Percentiles rank a stretch among this genome's conserved stretches.
phyloP scores from a whole-genome alignment of 1,284 basidiomycete species.

The Chondrostereum purpureum region DNA sequence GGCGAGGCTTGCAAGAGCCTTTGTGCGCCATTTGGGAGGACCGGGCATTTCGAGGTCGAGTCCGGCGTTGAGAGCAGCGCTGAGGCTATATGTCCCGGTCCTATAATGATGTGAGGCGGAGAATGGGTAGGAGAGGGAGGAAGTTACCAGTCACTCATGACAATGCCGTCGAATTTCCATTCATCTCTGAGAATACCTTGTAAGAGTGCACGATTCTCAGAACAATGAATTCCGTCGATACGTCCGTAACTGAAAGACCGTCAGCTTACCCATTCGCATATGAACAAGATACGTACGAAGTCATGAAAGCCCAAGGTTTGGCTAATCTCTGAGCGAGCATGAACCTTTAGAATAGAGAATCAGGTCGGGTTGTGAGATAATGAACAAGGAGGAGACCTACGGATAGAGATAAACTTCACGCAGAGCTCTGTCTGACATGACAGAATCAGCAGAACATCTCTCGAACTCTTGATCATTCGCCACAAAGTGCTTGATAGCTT shows the following conservation, averaged over 20 bases:
- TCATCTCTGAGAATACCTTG: slow-evolving; percentile 56
- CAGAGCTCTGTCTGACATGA: slow-evolving; percentile 56
- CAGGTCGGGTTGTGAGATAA: too few relatives aligned
- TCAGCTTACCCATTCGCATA: background rate
- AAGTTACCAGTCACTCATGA: slow-evolving; percentile 60
- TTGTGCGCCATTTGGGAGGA: slow-evolving; percentile 56
- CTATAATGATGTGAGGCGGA: slow-evolving; percentile 21
- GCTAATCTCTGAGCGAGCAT: slow-evolving; percentile 60
- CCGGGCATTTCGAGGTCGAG: slow-evolving; percentile 71
- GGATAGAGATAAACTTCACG: slow-evolving; percentile 70
- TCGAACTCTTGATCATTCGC: slow-evolving; percentile 67
- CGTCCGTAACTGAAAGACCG: slow-evolving; percentile 48
- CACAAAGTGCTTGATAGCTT: slow-evolving; percentile 45
- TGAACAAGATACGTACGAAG: slow-evolving; percentile 33
- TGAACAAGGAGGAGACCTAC: slow-evolving; percentile 32
- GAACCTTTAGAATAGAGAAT: slow-evolving; percentile 35
- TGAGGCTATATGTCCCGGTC: slow-evolving; percentile 59
- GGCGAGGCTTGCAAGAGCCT: slow-evolving; percentile 46
- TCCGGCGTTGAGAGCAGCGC: slow-evolving; percentile 55
- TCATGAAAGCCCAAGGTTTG: slow-evolving; percentile 59
- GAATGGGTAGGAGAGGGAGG: slow-evolving; percentile 1
- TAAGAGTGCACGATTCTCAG: slow-evolving; percentile 51
- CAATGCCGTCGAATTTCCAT: slow-evolving; percentile 60
- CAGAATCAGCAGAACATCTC: slow-evolving; percentile 54
- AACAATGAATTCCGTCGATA: slow-evolving; percentile 55